Percentiles rank a stretch among this genome's conserved stretches.
phyloP scores from a whole-genome alignment of 2,329 filamentous ascomycete species.

The Lasiodiplodia theobromae region DNA sequence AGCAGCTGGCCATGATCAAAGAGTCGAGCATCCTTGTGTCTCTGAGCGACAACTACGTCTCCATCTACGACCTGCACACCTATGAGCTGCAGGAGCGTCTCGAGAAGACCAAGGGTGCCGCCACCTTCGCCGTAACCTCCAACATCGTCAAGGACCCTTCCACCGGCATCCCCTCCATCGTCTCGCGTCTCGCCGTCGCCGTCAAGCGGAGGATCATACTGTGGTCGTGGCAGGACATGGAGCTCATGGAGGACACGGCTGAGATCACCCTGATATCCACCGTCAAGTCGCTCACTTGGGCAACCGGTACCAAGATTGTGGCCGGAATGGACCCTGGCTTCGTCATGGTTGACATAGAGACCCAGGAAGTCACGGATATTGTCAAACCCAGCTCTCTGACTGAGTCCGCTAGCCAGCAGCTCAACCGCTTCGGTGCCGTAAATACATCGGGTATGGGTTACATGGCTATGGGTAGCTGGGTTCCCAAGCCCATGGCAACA shows the following conservation, averaged over 20 bases:
- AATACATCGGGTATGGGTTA: slow-evolving; percentile 92
- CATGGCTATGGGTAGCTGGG: slow-evolving; percentile 91
- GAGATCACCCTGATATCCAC: slow-evolving; percentile 84
- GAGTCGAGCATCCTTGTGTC: slow-evolving; percentile 92
- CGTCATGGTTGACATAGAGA: slow-evolving; percentile 83
- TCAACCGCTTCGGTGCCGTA: slow-evolving; percentile 80
- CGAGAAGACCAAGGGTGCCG: slow-evolving; percentile 83
- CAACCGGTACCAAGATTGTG: slow-evolving; percentile 82
- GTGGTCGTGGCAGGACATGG: slow-evolving; percentile 97
- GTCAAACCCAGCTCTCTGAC: slow-evolving; percentile 76
- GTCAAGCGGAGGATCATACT: slow-evolving; percentile 88
- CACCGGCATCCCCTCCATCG: slow-evolving; percentile 90
- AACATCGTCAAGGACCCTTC: slow-evolving; percentile 91
- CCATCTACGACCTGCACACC: slow-evolving; percentile 85
- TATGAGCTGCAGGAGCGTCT: slow-evolving; percentile 84
- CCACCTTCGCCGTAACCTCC: slow-evolving; percentile 89
- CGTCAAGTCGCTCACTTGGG: slow-evolving; percentile 91
- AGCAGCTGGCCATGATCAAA: slow-evolving; percentile 94
- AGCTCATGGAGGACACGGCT: slow-evolving; percentile 74
- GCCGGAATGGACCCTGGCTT: slow-evolving; percentile 93
- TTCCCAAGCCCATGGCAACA: slow-evolving; percentile 87
- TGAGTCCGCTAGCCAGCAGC: slow-evolving; percentile 68
- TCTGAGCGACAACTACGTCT: slow-evolving; percentile 87
- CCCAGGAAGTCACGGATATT: slow-evolving; percentile 77
- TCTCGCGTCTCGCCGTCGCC: slow-evolving; percentile 88